These are phyloP conservation scores for Anacardium occidentale DNA, from an alignment of 345 rosid species.

Conservation along the genomic window DNA sequence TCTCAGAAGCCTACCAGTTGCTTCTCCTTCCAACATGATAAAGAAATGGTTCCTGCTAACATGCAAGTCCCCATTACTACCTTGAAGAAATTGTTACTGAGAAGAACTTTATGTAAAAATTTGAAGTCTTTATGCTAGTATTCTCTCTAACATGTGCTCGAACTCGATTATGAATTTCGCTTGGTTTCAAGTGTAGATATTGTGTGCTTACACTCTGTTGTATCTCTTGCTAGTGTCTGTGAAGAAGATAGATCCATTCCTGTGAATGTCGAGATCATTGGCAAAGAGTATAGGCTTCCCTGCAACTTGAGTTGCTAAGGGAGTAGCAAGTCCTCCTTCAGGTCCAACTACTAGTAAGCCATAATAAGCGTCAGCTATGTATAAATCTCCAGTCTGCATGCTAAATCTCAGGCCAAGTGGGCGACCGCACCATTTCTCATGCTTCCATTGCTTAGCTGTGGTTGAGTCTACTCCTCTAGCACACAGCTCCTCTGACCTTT, in stretches of 20 bases:
- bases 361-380: constrained; percentile 90
- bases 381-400: constrained; percentile 57
- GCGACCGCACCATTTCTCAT: constrained; percentile 80
- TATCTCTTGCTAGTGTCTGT: constrained; percentile 92
- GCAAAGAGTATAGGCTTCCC: constrained; percentile 82
- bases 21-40: constrained; percentile 87
- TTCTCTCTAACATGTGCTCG: no score
- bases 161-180: no score
- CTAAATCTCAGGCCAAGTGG: constrained; percentile 86
- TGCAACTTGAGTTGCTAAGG: constrained; percentile 68
- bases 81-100: no score
- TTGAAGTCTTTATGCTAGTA: no score
- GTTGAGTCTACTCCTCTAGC: constrained; percentile 82
- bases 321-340: constrained; percentile 76
- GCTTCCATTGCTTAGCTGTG: constrained; percentile 84
- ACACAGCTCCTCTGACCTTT: constrained; percentile 80
- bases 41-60: constrained; percentile 77
- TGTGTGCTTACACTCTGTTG: constrained; percentile 65
- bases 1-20: constrained; percentile 88
- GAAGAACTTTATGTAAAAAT: no score
- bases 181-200: neutral
- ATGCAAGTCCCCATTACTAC: neutral
- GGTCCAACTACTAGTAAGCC: constrained; percentile 85
- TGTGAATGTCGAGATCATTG: constrained; percentile 83
- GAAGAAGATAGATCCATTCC: constrained; percentile 88